Conservation (phyloP, 441 rosid species). For the Populus trichocarpa region DNA sequence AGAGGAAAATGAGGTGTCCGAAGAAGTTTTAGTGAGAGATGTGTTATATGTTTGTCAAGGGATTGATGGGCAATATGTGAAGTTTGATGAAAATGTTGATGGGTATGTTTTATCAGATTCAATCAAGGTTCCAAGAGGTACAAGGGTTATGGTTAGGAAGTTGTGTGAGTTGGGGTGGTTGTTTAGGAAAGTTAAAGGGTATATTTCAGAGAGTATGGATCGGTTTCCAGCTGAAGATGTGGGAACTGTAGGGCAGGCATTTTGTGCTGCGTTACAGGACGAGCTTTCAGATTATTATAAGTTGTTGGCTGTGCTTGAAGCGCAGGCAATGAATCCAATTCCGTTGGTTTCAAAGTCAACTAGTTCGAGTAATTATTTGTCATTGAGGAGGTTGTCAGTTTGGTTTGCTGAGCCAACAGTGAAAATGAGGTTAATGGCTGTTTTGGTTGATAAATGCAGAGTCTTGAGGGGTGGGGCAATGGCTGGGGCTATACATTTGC, state of each 20-base stretch:
- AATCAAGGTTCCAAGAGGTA: conserved; percentile 65
- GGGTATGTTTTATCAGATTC: conserved; percentile 60
- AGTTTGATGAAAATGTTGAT: conserved; percentile 57
- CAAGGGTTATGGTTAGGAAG: conserved; percentile 68
- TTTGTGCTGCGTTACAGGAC: conserved; percentile 91
- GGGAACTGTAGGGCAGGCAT: conserved; percentile 92
- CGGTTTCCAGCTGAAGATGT: conserved; percentile 71
- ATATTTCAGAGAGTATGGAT: conserved; percentile 74
- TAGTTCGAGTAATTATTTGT: conserved; percentile 62
- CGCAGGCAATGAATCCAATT: conserved; percentile 86
- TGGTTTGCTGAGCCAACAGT: conserved; percentile 94
- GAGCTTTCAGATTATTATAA: conserved; percentile 80
- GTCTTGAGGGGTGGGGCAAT: conserved; percentile 92
- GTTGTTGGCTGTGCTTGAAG: conserved; percentile 77
- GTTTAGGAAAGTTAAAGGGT: conserved; percentile 76
- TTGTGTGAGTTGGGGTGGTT: conserved; percentile 95
- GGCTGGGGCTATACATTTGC: conserved; percentile 96
- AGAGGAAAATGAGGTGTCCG: conserved; percentile 85
- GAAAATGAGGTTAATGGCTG: conserved; percentile 97
- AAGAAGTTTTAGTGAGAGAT: conserved; percentile 84
- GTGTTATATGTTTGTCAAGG: conserved; percentile 90
- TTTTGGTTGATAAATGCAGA: conserved; percentile 85
- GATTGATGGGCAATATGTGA: conserved; percentile 79
- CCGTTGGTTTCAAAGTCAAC: conserved; percentile 73
- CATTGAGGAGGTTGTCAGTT: conserved; percentile 79